phyloP scores from a whole-genome alignment of 768 basidiomycete genomes.

The Mrakia blollopis region DNA sequence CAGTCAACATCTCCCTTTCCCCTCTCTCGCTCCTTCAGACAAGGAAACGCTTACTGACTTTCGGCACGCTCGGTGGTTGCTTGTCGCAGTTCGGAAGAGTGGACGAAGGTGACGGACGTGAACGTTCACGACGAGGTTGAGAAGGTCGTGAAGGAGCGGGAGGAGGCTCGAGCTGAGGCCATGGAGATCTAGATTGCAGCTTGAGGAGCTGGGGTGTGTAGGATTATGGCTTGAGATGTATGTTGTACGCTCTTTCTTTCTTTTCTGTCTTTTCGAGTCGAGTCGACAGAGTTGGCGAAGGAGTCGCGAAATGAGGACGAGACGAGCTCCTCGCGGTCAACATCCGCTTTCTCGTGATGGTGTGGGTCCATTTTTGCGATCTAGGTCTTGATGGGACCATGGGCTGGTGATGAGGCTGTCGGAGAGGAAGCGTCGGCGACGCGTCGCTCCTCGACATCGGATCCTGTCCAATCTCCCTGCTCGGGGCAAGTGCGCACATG shows the following conservation, averaged over 20 bases:
- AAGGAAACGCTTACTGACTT: background rate
- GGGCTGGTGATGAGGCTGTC: no score
- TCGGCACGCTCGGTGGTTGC: background rate
- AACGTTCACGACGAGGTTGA: constrained; percentile 1
- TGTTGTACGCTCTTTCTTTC: background rate
- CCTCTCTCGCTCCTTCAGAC: background rate
- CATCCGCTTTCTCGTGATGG: no score
- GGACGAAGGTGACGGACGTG: constrained; percentile 15
- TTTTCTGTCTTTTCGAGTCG: background rate
- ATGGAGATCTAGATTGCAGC: background rate
- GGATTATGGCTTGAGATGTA: background rate
- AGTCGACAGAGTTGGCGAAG: background rate
- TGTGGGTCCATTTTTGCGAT: no score
- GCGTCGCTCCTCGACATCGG: no score
- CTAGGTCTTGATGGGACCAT: no score
- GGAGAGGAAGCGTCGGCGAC: no score
- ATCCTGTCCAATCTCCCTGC: no score
- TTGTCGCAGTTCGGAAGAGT: background rate
- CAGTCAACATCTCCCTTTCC: background rate
- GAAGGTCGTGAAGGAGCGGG: constrained; percentile 13
- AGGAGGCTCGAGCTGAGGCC: background rate
- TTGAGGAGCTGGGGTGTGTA: background rate
- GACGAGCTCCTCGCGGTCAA: background rate
- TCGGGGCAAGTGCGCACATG: no score
- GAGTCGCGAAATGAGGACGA: background rate